Base-by-base conservation (phyloP, 345 rosid species). In the Boechera divaricarpa region DNA sequence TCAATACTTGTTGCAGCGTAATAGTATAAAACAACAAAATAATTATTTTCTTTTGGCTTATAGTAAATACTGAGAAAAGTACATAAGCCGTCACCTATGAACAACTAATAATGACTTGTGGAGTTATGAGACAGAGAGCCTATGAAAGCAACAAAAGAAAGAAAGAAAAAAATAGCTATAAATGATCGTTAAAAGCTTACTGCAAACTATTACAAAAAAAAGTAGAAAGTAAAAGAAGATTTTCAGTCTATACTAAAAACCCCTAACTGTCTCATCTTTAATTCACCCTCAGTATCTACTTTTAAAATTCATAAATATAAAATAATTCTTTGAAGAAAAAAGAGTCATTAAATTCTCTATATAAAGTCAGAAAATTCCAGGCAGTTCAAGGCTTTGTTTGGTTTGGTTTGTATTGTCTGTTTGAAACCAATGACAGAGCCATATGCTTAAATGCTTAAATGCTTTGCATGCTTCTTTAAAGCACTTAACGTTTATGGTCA, bases 1-100 rank as follows among this genome's bases (percentile, higher is more conserved):
- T 28, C 41, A 45, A 29, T 42, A 59, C 36, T 24, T 35, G 72
- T 36, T 49, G 12, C 24, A 52, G 3, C 24, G n/a, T 6, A 60
- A n/a, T 16, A 26, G 45, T 21, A 42, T 13, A 26, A 33, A 56
- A 56, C 38, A 75, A 57, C 33, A 31, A 65, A 24, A 33, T 8
- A 21, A 10, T 26, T 35, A 31, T 44, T 45, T 47, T 4, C 15
- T 13, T 58, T 47, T 16, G 36, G 52, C 26, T 6, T 49, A 29
- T 36, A 75, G 26, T 75, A 75, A 55, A 42, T 59, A 60, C 24
- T 2, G 77, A 28, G 69, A 29, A 65, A 75, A 47, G 76, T 77
- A 54, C 76, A 24, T 54, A 16, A 70, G 80, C 80, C 80, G 80
- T 49, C 80, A 77, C 80, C 80, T 77, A 77, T 47, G 65, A 47